Conservation (phyloP, 768 basidiomycete genomes). For the Collybia nuda region DNA sequence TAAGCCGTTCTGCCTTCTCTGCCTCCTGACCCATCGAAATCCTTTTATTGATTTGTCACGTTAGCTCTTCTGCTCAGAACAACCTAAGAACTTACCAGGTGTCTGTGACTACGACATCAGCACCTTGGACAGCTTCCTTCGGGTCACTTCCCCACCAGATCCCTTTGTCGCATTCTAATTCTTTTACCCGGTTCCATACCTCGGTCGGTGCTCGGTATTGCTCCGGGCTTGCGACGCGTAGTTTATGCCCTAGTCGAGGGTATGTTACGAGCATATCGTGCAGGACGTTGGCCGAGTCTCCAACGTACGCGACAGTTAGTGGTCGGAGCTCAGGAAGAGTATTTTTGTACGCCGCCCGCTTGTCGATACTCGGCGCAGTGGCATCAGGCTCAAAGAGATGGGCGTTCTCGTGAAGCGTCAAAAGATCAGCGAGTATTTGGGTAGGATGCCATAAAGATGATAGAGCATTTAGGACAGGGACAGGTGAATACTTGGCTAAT, state of each 20-base stretch:
- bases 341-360: constrained; percentile 7
- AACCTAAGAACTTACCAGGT: constrained; percentile 69
- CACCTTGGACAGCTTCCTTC: constrained; percentile 81
- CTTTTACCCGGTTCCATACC: constrained; percentile 82
- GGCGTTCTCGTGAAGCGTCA: constrained; percentile 82
- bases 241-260: constrained; percentile 84
- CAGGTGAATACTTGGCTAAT: constrained; percentile 85
- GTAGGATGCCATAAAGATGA: constrained; percentile 97
- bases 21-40: constrained; percentile 99
- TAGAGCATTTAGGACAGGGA: constrained; percentile 95
- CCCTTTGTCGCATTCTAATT: constrained; percentile 68
- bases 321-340: constrained; percentile 59
- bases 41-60: constrained; percentile 41
- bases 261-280: constrained; percentile 97
- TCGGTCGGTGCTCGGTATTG: constrained; percentile 67
- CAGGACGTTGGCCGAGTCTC: constrained; percentile 92
- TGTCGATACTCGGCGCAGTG: constrained; percentile 15
- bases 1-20: constrained; percentile 82
- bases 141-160: constrained; percentile 81
- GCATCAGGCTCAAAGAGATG: constrained; percentile 44
- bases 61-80: background rate
- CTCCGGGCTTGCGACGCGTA: constrained; percentile 82
- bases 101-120: constrained; percentile 96
- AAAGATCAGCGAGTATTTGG: constrained; percentile 89
- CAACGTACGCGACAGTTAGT: constrained; percentile 90